Evolutionary conservation across 2,329 filamentous ascomycete species (phyloP).

Genomic region (Coniella lustricola): DNA sequence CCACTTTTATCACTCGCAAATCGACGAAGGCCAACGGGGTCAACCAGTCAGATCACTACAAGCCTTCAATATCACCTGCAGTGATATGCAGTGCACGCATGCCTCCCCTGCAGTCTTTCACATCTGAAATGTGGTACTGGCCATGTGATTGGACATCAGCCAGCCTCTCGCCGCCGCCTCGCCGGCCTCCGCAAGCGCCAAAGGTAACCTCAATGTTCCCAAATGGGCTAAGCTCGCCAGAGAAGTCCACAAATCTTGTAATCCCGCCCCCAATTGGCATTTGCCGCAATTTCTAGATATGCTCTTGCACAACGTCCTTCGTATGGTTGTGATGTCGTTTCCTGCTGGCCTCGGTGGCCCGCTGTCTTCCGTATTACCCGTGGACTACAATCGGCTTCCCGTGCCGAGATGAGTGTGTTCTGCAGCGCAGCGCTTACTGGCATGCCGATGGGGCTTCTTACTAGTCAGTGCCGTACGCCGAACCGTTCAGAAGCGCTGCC

Average conservation of each 20-base stretch:
- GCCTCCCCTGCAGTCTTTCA: slow-evolving; percentile 19
- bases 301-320: too few species aligned
- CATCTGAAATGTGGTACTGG: background rate
- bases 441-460: background rate
- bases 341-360: background rate
- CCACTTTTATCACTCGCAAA: background rate
- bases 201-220: slow-evolving; percentile 6
- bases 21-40: background rate
- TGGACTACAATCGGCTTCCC: background rate
- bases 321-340: background rate
- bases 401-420: background rate
- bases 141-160: slow-evolving; percentile 4
- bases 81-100: slow-evolving; percentile 15
- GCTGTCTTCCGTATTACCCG: background rate
- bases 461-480: background rate
- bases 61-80: slow-evolving; percentile 13
- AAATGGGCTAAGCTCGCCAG: slow-evolving; percentile 2
- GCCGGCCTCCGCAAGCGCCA: slow-evolving; percentile 14
- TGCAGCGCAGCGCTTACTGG: background rate
- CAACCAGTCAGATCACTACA: slow-evolving; percentile 15
- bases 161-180: slow-evolving; percentile 8
- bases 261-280: slow-evolving; percentile 5
- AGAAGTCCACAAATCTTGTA: background rate
- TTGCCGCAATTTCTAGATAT: background rate
- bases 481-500: background rate